Base-by-base conservation (phyloP, 495 filamentous ascomycete genomes). In the Podospora pseudocomata region DNA sequence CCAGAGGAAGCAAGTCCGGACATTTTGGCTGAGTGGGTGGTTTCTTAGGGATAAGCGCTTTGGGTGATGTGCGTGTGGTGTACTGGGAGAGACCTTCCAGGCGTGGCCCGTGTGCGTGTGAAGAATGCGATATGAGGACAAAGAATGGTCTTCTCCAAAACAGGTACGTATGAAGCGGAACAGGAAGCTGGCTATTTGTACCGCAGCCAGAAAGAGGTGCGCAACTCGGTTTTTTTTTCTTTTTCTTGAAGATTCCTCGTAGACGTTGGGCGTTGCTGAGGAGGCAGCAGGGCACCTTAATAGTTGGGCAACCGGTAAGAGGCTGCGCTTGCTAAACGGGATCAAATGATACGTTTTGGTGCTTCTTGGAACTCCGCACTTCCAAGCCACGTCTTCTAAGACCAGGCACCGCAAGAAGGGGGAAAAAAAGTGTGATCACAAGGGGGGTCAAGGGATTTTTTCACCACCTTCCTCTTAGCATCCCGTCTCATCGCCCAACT, bases 1-100 rank as follows among this genome's bases (percentile, higher is more conserved):
- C 85, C 85, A 49, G 80, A 80, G 7, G 82, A 82, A 18, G 80
- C 77, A 60, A 81, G 65, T 59, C 77, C 62, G 19, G 78, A 74
- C 79, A 79, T 79, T 61, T 56, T 55, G 58, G 26, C 58, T 39
- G 65, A 44, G 26, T 58, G 20, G 32, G 53, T 27, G n/a, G 16
- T 7, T 26, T 28, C 18, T 44, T 23, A 1, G 19, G 53, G 13
- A 4, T 63, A 30, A 30, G 39, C 13, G 39, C 13, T 49, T 49
- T 11, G 39, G 39, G 0, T 11, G 39, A 5, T 32, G 30, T 49
- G 39, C 13, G 39, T 16, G 39, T 49, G 39, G 39, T 49, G 39
- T 49, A 27, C 13, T n/a, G 28, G 4, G 55, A 15, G 7, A 19
- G 5, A 13, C 26, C 61, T 27, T 68, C 39, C 54, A 58, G 56